Conservation (phyloP, 371 early-diverging fungal species). For the Haplosporangium sp. region DNA sequence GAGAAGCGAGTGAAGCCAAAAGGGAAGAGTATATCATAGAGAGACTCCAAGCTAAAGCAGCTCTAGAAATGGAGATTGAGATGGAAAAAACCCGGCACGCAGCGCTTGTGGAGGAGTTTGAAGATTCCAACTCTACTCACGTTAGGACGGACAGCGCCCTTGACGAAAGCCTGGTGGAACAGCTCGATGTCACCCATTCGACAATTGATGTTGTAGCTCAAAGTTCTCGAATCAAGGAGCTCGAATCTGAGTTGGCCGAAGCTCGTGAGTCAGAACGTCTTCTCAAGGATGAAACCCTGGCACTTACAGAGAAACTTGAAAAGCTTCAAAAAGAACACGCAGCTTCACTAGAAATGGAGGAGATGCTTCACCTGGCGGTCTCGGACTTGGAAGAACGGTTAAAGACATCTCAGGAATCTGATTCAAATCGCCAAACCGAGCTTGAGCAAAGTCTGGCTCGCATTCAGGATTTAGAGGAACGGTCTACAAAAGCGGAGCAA, state of each 20-base stretch:
- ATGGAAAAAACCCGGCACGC: conserved; percentile 24
- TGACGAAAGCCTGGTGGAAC: conserved; percentile 8
- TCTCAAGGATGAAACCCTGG: conserved; percentile 22
- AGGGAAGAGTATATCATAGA: conserved; percentile 24
- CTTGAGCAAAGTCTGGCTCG: conserved; percentile 41
- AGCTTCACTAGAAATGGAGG: conserved; percentile 33
- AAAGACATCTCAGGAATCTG: conserved; percentile 22
- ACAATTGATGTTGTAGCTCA: neutral
- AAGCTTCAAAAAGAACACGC: conserved; percentile 23
- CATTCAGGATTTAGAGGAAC: conserved; percentile 56
- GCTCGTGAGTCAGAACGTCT: conserved; percentile 29
- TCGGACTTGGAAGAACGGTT: conserved; percentile 37
- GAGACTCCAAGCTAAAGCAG: conserved; percentile 38
- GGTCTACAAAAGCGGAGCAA: conserved; percentile 58
- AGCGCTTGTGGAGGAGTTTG: conserved; percentile 10
- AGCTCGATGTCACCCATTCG: conserved; percentile 15
- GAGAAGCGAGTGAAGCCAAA: conserved; percentile 16
- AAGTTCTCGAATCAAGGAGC: conserved; percentile 6
- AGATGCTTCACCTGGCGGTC: conserved; percentile 44
- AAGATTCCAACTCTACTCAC: conserved; percentile 9
- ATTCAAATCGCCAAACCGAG: conserved; percentile 25
- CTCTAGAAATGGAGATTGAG: conserved; percentile 48
- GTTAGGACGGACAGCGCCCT: conserved; percentile 16
- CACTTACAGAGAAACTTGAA: conserved; percentile 29
- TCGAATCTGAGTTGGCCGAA: conserved; percentile 18